phyloP scores from a whole-genome alignment of 495 filamentous ascomycete genomes.

The Xylaria telfairii region DNA sequence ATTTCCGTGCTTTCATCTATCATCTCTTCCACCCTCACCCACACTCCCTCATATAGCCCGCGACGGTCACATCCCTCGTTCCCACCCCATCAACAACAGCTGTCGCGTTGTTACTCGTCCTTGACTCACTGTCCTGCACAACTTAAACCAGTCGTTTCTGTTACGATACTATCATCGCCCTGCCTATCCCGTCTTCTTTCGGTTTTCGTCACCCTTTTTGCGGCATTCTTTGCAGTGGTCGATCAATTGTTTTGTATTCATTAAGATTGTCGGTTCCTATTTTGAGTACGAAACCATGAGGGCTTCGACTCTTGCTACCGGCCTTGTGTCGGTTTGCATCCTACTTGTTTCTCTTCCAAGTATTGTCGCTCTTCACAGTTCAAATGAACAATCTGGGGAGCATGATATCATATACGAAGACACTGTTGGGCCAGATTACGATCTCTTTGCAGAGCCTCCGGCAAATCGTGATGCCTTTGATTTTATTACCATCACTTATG shows the following conservation, averaged over 20 bases:
- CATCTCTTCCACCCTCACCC: not conserved
- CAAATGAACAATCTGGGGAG: conserved; percentile 35
- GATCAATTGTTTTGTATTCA: not conserved
- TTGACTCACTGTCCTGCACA: not conserved
- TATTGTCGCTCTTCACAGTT: conserved; percentile 36
- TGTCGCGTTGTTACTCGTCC: not conserved
- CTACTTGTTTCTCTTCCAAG: conserved; percentile 41
- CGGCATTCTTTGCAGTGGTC: not conserved
- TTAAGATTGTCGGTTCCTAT: not conserved
- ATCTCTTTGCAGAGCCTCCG: conserved; percentile 33
- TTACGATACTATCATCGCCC: not conserved
- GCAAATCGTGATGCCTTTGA: conserved; percentile 43
- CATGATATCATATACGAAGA: conserved; percentile 26
- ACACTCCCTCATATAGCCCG: not conserved
- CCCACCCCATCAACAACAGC: not conserved
- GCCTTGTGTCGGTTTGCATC: conserved; percentile 43
- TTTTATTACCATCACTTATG: conserved; percentile 47
- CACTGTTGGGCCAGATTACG: conserved; percentile 31
- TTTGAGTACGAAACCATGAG: conserved; percentile 44
- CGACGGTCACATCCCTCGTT: not conserved
- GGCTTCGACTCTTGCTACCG: conserved; percentile 35
- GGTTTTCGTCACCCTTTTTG: not conserved
- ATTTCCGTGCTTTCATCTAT: conserved; percentile 5
- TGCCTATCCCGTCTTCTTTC: not conserved
- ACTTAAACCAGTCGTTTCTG: not conserved